Conservation (phyloP, 2,329 filamentous ascomycete genomes). For the Ophioceras dolichostomum region DNA sequence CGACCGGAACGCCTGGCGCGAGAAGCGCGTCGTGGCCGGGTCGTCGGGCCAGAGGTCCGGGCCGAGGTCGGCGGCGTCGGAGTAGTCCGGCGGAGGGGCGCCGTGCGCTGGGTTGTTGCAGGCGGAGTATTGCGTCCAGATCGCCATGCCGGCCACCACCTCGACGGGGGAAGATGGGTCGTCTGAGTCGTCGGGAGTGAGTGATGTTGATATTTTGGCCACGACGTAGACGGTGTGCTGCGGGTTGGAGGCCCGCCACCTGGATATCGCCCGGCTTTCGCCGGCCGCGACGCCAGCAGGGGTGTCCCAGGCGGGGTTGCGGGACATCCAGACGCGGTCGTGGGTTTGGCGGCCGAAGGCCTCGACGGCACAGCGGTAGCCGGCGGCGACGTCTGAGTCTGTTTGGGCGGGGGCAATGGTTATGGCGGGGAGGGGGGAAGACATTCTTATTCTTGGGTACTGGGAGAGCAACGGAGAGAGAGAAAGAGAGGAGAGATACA, state of each 20-base stretch:
- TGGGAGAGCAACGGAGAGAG: too few species aligned
- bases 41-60: conserved; percentile 27
- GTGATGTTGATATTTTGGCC: too few species aligned
- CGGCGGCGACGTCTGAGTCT: conserved; percentile 16
- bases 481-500: too few species aligned
- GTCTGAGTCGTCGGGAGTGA: conserved; percentile 32
- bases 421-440: too few species aligned
- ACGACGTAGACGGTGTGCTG: too few species aligned
- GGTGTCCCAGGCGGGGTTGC: conserved; percentile 44
- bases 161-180: conserved; percentile 37
- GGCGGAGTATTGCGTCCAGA: too few species aligned
- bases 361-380: conserved; percentile 13
- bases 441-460: too few species aligned
- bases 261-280: conserved; percentile 23
- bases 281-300: conserved; percentile 25
- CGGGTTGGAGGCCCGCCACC: conserved; percentile 21
- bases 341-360: conserved; percentile 36
- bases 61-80: conserved; percentile 17
- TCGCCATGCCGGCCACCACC: conserved; percentile 36
- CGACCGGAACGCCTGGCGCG: conserved; percentile 27
- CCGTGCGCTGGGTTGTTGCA: conserved; percentile 33
- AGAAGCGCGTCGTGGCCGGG: conserved; percentile 30
- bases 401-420: too few species aligned
- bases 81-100: conserved; percentile 20
- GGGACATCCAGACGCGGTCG: conserved; percentile 36